Base-by-base conservation (phyloP, 2,329 filamentous ascomycete genomes). In the Pseudocercospora cruenta region DNA sequence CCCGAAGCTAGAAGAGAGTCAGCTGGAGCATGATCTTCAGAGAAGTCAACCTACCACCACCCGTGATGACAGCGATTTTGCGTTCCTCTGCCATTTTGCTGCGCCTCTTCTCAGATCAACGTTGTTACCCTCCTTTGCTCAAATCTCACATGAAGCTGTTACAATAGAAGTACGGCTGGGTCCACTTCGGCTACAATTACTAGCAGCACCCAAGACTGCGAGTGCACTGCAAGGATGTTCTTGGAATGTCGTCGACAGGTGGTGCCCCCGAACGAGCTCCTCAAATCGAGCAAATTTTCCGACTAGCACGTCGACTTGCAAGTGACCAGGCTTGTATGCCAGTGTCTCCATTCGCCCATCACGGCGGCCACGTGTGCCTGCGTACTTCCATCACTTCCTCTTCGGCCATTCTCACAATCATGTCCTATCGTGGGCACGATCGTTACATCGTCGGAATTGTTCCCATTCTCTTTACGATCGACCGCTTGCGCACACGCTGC, bases 31-130 rank as follows among this genome's bases (percentile, higher is more conserved):
- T 12, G 22, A 10, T 49, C 19, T 49, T 4, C 45, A 10, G 9
- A 24, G 22, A 24, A 49, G 45, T 22, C 45, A 24, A 43, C 65
- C 58, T 69, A 73, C 71, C 72, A 22, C 72, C 72, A 26, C 72
- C 72, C 14, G 72, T 73, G 22, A 74, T 72, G 33, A 73, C 63
- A 1, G 72, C 72, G 10, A 73, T 69, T 61, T 72, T 74, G 53
- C 54, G 47, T 51, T 67, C 58, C n/a, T 24, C 45, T 45, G 58
- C 58, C 62, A 67, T 67, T 10, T 10, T 43, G 49, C 33, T 22
- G 2, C 16, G 14, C 53, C 26, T 14, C 8, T 55, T 19, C 45
- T 21, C n/a, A 4, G 12, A 49, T 49, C 45, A 14, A 39, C 5
- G 4, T 39, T 39, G 36, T 2, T 39, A 39, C 31, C 12, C 36